phyloP scores from a whole-genome alignment of 2,329 filamentous ascomycete species.

The Apiospora sp. region DNA sequence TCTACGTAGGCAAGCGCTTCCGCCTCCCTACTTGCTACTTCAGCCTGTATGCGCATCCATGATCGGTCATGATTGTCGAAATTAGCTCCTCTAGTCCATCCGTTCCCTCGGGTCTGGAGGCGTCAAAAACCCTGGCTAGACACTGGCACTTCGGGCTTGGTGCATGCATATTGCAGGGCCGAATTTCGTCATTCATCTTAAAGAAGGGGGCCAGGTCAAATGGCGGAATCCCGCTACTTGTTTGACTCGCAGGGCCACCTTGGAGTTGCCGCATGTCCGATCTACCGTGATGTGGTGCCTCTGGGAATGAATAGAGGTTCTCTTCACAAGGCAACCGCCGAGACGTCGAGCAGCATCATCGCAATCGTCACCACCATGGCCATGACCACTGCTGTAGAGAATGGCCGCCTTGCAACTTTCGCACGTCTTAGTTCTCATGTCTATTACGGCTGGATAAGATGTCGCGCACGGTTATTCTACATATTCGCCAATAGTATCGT shows the following conservation, averaged over 20 bases:
- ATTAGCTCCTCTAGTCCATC: neutral
- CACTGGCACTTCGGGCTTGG: neutral
- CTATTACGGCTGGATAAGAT: neutral
- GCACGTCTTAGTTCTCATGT: neutral
- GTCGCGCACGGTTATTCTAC: neutral
- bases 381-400: neutral
- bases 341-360: neutral
- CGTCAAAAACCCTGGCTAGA: neutral
- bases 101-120: neutral
- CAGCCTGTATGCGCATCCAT: neutral
- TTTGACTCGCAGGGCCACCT: neutral
- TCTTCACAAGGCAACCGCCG: neutral
- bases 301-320: neutral
- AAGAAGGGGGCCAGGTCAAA: neutral
- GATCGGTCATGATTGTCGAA: neutral
- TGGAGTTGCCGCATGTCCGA: neutral
- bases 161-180: neutral
- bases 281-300: neutral
- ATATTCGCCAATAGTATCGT: neutral
- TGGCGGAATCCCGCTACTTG: slow-evolving; percentile 14
- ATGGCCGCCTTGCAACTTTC: neutral
- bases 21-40: neutral
- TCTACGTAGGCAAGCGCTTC: neutral
- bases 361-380: neutral
- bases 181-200: neutral